phyloP scores from a whole-genome alignment of 2,329 filamentous ascomycete genomes.

The Colletotrichum tropicale region DNA sequence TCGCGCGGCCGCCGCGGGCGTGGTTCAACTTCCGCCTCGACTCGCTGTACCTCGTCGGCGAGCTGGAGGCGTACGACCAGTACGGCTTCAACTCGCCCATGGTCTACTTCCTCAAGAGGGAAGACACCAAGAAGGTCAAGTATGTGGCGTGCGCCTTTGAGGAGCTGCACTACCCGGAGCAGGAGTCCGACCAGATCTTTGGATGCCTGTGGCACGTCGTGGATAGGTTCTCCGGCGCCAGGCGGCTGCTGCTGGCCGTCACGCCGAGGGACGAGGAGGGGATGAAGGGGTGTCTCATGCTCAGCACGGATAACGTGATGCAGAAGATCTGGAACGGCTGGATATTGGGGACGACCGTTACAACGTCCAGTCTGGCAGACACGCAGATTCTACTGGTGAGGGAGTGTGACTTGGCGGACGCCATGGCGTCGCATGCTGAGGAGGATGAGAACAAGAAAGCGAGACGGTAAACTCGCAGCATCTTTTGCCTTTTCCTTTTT shows the following conservation, averaged over 20 bases:
- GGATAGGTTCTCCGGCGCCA: slow-evolving; percentile 43
- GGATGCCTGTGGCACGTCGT: slow-evolving; percentile 52
- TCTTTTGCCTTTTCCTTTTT: not conserved
- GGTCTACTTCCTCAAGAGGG: slow-evolving; percentile 49
- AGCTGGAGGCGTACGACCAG: slow-evolving; percentile 51
- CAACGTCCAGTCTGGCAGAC: slow-evolving; percentile 41
- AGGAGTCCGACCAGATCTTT: slow-evolving; percentile 50
- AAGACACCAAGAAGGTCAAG: slow-evolving; percentile 47
- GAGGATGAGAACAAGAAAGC: not conserved
- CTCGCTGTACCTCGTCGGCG: slow-evolving; percentile 51
- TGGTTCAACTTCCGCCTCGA: slow-evolving; percentile 55
- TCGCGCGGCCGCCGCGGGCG: slow-evolving; percentile 39
- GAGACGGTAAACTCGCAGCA: not conserved
- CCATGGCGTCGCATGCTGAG: slow-evolving; percentile 25
- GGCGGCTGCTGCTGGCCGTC: slow-evolving; percentile 44
- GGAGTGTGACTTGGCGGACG: slow-evolving; percentile 44
- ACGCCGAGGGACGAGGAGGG: slow-evolving; percentile 40
- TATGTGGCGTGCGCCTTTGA: slow-evolving; percentile 48
- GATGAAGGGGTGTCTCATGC: slow-evolving; percentile 29
- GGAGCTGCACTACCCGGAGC: slow-evolving; percentile 46
- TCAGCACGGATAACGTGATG: slow-evolving; percentile 41
- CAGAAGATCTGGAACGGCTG: slow-evolving; percentile 55
- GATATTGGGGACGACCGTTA: slow-evolving; percentile 44
- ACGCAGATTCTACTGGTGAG: slow-evolving; percentile 48
- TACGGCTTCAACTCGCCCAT: slow-evolving; percentile 53